phyloP scores from a whole-genome alignment of 257 asterid genomes.

The Nicotiana tomentosiformis region DNA sequence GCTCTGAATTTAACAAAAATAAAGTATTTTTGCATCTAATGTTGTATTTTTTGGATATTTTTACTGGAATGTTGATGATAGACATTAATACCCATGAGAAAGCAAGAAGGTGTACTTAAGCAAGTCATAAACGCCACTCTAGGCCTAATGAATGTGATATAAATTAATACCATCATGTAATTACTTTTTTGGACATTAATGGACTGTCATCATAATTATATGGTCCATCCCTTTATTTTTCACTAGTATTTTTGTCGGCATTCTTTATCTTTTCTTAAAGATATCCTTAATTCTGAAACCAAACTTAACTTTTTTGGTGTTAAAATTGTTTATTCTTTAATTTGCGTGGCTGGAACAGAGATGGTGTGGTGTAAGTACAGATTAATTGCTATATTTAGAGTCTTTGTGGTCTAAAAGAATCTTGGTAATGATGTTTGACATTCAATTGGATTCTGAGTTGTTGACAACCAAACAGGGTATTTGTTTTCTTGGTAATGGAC shows the following conservation, averaged over 20 bases:
- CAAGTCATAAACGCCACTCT: not conserved
- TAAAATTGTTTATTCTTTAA: not conserved
- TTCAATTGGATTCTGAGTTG: not conserved
- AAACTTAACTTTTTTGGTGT: not conserved
- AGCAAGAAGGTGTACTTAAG: not conserved
- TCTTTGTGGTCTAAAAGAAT: not conserved
- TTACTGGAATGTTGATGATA: not conserved
- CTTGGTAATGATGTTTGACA: constrained; percentile 2
- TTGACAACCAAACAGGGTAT: constrained; percentile 6
- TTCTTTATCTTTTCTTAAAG: not conserved
- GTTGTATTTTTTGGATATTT: not conserved
- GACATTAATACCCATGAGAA: not conserved
- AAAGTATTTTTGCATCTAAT: not conserved
- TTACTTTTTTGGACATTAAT: not conserved
- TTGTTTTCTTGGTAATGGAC: constrained; percentile 8
- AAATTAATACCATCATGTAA: constrained; percentile 1
- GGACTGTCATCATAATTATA: not conserved
- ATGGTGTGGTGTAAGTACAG: not conserved
- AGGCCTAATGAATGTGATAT: not conserved
- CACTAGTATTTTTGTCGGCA: not conserved
- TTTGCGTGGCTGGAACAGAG: constrained; percentile 1
- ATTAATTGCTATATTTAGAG: not conserved
- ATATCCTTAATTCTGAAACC: not conserved
- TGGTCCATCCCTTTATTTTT: not conserved
- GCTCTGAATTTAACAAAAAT: not conserved